phyloP scores from a whole-genome alignment of 257 asterid genomes.

The Solanum chiquidenum region DNA sequence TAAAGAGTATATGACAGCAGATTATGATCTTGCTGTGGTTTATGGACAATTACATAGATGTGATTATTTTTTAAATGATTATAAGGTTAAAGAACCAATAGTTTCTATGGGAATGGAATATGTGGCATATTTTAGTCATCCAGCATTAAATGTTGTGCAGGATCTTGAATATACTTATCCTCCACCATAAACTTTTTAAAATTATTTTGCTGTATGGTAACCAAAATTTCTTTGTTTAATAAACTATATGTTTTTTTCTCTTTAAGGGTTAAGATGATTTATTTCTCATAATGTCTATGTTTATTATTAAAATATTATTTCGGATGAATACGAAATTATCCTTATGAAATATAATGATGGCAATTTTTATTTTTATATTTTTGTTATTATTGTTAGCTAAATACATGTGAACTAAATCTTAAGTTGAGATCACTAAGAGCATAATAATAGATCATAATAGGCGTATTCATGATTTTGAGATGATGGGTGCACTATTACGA shows the following conservation, averaged over 20 bases:
- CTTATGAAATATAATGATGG: background rate
- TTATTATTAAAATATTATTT: no score
- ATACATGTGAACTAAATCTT: background rate
- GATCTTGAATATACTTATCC: background rate
- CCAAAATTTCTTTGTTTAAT: background rate
- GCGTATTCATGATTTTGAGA: no score
- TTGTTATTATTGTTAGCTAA: background rate
- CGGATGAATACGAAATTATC: background rate
- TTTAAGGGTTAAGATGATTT: background rate
- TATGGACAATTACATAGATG: background rate
- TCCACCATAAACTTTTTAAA: background rate
- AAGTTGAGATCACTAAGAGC: background rate
- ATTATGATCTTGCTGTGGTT: background rate
- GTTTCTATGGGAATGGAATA: background rate
- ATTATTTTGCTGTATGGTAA: background rate
- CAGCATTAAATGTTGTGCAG: background rate
- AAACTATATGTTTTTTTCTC: background rate
- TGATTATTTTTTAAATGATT: no score
- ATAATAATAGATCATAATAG: no score
- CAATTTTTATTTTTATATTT: no score
- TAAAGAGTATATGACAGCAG: background rate
- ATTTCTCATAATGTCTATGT: background rate
- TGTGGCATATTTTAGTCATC: background rate
- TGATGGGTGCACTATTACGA: no score
- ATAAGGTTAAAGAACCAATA: background rate